Conservation (phyloP, 2,329 filamentous ascomycete species). For the Boeremia exigua region DNA sequence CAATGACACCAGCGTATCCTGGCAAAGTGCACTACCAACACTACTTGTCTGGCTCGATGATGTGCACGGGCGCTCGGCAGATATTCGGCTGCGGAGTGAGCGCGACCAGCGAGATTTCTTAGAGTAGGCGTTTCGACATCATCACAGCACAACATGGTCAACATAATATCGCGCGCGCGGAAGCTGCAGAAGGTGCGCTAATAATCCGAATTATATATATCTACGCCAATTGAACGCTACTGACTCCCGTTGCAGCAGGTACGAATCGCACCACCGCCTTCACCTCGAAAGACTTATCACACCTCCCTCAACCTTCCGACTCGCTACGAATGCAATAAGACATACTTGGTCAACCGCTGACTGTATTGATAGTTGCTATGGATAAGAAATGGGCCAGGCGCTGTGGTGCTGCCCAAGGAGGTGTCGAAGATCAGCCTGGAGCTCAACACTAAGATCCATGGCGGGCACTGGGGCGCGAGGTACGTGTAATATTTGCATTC, state of each 20-base stretch:
- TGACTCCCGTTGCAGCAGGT: conserved; percentile 42
- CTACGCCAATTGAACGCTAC: conserved; percentile 12
- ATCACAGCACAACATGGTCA: conserved; percentile 53
- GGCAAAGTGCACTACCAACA: no score
- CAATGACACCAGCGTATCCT: no score
- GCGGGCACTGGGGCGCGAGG: conserved; percentile 76
- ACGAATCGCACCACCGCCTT: conserved; percentile 21
- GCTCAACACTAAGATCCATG: conserved; percentile 67
- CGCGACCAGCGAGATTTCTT: conserved; percentile 17
- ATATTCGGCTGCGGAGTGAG: conserved; percentile 10
- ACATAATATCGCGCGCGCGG: conserved; percentile 72
- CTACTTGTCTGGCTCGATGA: not conserved
- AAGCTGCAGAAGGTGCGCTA: conserved; percentile 71
- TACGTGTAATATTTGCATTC: conserved; percentile 48
- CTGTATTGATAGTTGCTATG: conserved; percentile 66
- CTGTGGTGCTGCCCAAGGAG: conserved; percentile 77
- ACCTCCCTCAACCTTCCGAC: not conserved
- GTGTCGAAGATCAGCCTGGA: conserved; percentile 78
- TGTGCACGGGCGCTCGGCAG: conserved; percentile 1
- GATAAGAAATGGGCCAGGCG: conserved; percentile 81
- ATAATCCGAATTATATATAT: not conserved
- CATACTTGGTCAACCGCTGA: not conserved
- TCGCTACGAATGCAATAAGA: not conserved
- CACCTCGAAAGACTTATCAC: conserved; percentile 24
- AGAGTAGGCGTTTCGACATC: not conserved